Evolutionary conservation across 352 stramenopile genomes (phyloP), one percentile per base, ranked within the genome.

Genomic region (Phytophthora fragariae): DNA sequence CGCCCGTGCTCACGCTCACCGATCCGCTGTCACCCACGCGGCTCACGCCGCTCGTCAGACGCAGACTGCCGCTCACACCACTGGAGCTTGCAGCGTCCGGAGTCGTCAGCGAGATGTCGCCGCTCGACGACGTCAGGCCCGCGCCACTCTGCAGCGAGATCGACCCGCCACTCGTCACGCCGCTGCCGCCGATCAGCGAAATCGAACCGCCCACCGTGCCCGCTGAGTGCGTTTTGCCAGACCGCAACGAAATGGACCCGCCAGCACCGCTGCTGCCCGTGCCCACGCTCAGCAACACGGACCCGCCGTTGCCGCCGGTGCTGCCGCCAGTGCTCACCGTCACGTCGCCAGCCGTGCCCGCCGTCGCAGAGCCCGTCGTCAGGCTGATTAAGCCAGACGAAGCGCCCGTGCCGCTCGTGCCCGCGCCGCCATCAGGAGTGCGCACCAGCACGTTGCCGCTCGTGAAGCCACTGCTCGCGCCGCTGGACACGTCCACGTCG

Each of bases 271-370:
- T 63, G 39, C 29, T 63, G 37, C 57, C 52, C 55, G 27, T 50
- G 49, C 50, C 57, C 50, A 55, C 33, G 8, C 35, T 57, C 65
- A 72, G 12, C 35, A 57, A 37, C 57, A 66, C 65, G 9, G 65
- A 72, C 46, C 65, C 65, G 57, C 65, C 56, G 39, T 63, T 63
- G 57, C 57, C 57, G 39, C 57, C 57, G 3, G 24, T 27, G 24
- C 24, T 27, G 24, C 24, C 24, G 24, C 24, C 24, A 27, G 24
- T 27, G 24, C 24, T 63, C 39, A 63, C 57, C 33, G 21, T 14
- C 88, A 89, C 27, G 85, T 92, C 31, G 44, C 60, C 41, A 1
- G 24, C 24, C 24, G 24, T 27, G 24, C 24, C 24, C 24, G 24
- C 24, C 24, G 2, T 27, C 24, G 24, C 24, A 27, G 24, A 27